A percentile compares a stretch with the other conserved stretches of the same genome.
These are phyloP conservation scores for Diaporthe australafricana DNA, from an alignment of 2,329 filamentous ascomycete species.

Conservation along the genomic window DNA sequence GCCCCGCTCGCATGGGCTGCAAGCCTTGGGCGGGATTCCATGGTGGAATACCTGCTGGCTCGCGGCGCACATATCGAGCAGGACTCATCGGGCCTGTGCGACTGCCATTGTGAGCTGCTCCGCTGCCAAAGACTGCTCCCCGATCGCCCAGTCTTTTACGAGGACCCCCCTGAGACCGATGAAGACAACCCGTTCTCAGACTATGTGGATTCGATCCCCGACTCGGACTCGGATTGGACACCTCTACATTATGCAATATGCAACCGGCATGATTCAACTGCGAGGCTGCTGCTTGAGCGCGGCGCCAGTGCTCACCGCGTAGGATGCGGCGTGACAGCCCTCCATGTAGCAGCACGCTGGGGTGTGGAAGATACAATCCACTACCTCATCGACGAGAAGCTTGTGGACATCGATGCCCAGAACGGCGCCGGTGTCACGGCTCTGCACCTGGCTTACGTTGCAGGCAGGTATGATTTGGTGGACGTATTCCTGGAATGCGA, in stretches of 20 bases:
- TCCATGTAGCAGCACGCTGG: background rate
- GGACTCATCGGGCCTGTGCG: background rate
- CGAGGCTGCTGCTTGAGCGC: background rate
- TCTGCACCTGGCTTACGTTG: background rate
- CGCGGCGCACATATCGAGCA: background rate
- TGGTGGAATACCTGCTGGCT: background rate
- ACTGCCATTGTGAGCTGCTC: background rate
- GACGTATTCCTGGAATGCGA: background rate
- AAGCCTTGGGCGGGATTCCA: background rate
- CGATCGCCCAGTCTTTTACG: background rate
- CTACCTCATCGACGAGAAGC: background rate
- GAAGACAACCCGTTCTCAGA: no score
- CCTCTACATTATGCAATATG: background rate
- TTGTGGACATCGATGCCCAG: background rate
- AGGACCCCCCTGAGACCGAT: no score
- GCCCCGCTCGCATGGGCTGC: background rate
- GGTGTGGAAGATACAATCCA: background rate
- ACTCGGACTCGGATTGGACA: no score
- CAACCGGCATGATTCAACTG: background rate
- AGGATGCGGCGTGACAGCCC: background rate
- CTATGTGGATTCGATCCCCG: no score
- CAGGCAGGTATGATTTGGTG: background rate
- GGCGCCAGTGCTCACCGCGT: background rate
- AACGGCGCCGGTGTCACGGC: background rate
- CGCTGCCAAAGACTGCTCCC: background rate